Conservation (phyloP, 177 flowering plant species). For the Vitis hybrid region DNA sequence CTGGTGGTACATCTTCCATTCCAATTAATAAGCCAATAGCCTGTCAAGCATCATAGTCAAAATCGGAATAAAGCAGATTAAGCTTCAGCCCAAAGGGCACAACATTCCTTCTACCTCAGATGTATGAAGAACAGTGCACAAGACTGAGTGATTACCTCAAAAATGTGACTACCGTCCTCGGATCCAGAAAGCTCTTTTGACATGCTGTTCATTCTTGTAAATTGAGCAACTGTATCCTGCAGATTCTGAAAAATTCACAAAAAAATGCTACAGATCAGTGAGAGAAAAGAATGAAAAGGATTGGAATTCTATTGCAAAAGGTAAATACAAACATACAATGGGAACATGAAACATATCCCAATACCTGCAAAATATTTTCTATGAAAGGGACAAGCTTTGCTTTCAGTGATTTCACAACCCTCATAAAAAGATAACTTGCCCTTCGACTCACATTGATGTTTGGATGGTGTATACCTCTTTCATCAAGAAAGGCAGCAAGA, state of each 20-base stretch:
- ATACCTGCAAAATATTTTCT: slow-evolving; percentile 88
- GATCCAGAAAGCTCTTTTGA: slow-evolving; percentile 58
- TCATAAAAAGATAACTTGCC: slow-evolving; percentile 96
- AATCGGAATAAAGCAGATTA: slow-evolving; percentile 2
- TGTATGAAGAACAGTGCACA: neutral
- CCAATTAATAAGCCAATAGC: slow-evolving; percentile 97
- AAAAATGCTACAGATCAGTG: neutral
- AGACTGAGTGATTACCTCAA: slow-evolving; percentile 62
- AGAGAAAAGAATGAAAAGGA: slow-evolving; percentile 1
- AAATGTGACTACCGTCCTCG: slow-evolving; percentile 96
- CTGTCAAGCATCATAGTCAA: slow-evolving; percentile 30
- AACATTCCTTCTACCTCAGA: neutral
- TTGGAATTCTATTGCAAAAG: neutral
- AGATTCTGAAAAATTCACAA: slow-evolving; percentile 55
- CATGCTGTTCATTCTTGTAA: slow-evolving; percentile 54
- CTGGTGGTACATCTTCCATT: slow-evolving; percentile 85
- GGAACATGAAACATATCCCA: neutral
- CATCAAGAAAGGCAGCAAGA: slow-evolving; percentile 85
- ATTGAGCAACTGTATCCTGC: slow-evolving; percentile 74
- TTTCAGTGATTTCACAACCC: slow-evolving; percentile 81
- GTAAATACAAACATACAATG: neutral
- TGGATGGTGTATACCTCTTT: slow-evolving; percentile 91
- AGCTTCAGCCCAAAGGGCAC: neutral
- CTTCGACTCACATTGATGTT: slow-evolving; percentile 79
- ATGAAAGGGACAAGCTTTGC: slow-evolving; percentile 87